phyloP scores from a whole-genome alignment of 2,329 filamentous ascomycete genomes.

The Talaromyces sp. region DNA sequence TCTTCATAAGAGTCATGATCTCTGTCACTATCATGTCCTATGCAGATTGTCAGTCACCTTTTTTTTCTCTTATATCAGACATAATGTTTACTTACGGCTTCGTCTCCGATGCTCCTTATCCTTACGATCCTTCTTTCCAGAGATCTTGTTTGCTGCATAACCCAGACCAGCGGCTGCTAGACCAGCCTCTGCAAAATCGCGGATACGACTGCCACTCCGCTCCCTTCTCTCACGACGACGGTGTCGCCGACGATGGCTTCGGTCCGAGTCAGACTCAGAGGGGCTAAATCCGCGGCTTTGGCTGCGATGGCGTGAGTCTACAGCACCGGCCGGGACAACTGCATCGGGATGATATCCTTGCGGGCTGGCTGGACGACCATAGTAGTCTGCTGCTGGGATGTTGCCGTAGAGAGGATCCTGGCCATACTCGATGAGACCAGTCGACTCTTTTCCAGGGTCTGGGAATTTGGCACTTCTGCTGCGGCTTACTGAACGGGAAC shows the following conservation, averaged over 20 bases:
- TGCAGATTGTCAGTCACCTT: constrained; percentile 11
- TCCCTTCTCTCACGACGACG: constrained; percentile 24
- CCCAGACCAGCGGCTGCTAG: constrained; percentile 55
- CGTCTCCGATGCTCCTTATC: constrained; percentile 22
- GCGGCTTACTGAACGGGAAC: constrained; percentile 35
- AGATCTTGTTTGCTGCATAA: constrained; percentile 53
- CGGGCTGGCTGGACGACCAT: constrained; percentile 36
- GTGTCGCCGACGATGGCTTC: constrained; percentile 25
- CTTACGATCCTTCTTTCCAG: constrained; percentile 47
- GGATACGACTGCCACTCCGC: constrained; percentile 35
- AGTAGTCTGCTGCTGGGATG: constrained; percentile 43
- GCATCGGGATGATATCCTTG: constrained; percentile 38
- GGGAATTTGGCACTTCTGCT: constrained; percentile 36
- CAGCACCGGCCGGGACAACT: constrained; percentile 36
- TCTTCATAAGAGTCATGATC: constrained; percentile 37
- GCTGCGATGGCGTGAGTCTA: constrained; percentile 27
- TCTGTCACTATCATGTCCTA: constrained; percentile 26
- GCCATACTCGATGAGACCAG: constrained; percentile 60
- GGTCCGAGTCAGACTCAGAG: constrained; percentile 33
- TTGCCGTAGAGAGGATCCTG: constrained; percentile 57
- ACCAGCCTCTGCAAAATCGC: constrained; percentile 48
- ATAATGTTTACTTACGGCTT: constrained; percentile 34
- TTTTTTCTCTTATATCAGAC: constrained; percentile 6
- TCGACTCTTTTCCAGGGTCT: constrained; percentile 37
- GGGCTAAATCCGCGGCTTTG: constrained; percentile 37